Conservation (phyloP, 2,329 filamentous ascomycete genomes). For the Aspergillus uvarum region DNA sequence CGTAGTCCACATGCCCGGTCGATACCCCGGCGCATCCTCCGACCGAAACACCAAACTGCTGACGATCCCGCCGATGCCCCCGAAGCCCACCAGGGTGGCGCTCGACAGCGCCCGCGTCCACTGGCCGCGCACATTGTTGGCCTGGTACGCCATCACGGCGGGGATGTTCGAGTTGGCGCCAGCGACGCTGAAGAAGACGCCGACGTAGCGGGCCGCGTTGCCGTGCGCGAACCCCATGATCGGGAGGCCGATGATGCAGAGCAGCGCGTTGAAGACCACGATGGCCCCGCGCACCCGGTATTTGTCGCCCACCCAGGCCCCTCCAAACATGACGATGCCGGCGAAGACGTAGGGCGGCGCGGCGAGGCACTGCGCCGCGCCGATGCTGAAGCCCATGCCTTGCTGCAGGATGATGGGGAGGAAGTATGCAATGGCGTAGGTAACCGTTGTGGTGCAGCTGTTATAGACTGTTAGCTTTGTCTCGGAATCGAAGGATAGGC, state of each 20-base stretch:
- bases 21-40: constrained; percentile 36
- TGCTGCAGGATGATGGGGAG: constrained; percentile 68
- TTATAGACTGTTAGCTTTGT: background rate
- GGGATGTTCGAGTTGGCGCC: constrained; percentile 78
- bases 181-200: constrained; percentile 71
- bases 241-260: constrained; percentile 68
- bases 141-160: constrained; percentile 73
- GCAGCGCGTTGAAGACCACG: constrained; percentile 64
- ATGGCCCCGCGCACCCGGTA: constrained; percentile 66
- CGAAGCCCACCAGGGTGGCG: constrained; percentile 72
- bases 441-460: constrained; percentile 63
- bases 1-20: constrained; percentile 34
- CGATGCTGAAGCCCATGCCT: constrained; percentile 64
- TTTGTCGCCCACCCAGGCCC: constrained; percentile 66
- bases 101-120: constrained; percentile 83
- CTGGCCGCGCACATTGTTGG: constrained; percentile 83
- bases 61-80: constrained; percentile 75
- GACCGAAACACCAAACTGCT: constrained; percentile 70
- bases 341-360: constrained; percentile 69
- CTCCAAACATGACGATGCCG: constrained; percentile 60
- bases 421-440: constrained; percentile 76
- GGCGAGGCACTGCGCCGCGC: constrained; percentile 66
- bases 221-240: constrained; percentile 67
- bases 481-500: background rate
- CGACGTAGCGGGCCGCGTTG: constrained; percentile 66